Percentiles rank a stretch among this genome's conserved stretches.
Conservation (phyloP, 2,329 filamentous ascomycete species). For the Chaetothyriales sp. region DNA sequence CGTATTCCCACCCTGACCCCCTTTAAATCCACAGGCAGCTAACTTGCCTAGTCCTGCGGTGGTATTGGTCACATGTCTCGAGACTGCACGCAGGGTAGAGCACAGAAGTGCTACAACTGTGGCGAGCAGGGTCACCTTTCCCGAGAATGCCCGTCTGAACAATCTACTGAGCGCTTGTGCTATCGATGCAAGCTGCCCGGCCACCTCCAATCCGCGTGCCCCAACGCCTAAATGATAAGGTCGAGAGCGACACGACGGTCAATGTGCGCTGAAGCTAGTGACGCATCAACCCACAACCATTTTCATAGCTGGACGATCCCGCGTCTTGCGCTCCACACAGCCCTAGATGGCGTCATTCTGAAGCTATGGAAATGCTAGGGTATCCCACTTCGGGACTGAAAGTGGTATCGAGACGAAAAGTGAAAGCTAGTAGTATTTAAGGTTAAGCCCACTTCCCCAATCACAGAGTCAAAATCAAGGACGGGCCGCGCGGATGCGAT, state of each 20-base stretch:
- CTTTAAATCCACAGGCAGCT: neutral
- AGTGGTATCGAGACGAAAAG: neutral
- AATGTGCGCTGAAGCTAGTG: neutral
- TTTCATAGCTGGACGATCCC: neutral
- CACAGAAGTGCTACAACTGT: conserved; percentile 80
- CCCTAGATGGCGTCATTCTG: neutral
- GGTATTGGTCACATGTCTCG: conserved; percentile 77
- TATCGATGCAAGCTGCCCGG: conserved; percentile 79
- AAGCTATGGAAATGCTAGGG: neutral
- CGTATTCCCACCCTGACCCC: conserved; percentile 28
- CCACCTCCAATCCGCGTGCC: conserved; percentile 89
- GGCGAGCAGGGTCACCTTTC: conserved; percentile 87
- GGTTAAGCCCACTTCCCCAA: neutral
- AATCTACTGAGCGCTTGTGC: conserved; percentile 84
- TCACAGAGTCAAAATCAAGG: neutral
- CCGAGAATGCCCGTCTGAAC: conserved; percentile 90
- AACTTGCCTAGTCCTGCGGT: conserved; percentile 49
- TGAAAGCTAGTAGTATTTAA: neutral
- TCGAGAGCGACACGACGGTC: conserved; percentile 21
- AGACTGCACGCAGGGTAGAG: conserved; percentile 80
- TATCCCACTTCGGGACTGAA: neutral
- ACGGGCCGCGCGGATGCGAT: neutral
- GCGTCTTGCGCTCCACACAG: neutral
- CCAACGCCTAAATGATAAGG: conserved; percentile 37
- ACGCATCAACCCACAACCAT: neutral